Percentiles rank a stretch among this genome's conserved stretches.
Evolutionary conservation across 495 filamentous ascomycete genomes (phyloP).

Genomic region (Ramalina peruviana): DNA sequence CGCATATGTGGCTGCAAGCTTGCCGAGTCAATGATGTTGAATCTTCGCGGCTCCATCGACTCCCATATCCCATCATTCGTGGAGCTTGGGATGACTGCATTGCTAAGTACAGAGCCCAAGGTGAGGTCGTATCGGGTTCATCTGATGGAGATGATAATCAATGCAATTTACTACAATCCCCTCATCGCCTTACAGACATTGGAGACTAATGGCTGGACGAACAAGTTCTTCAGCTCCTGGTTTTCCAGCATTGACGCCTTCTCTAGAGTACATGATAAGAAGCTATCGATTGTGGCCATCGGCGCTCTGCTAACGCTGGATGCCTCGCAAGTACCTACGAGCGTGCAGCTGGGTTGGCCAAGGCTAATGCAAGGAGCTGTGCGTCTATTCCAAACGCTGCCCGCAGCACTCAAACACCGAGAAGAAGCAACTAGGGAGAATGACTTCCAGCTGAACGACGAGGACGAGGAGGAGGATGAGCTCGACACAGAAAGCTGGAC

Average conservation of each 20-base stretch:
- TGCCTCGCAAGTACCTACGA: slow-evolving; percentile 64
- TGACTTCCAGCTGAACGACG: slow-evolving; percentile 60
- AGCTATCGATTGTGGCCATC: slow-evolving; percentile 89
- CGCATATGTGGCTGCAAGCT: slow-evolving; percentile 98
- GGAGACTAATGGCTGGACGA: slow-evolving; percentile 90
- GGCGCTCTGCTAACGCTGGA: slow-evolving; percentile 64
- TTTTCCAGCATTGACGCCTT: slow-evolving; percentile 93
- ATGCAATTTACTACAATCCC: slow-evolving; percentile 94
- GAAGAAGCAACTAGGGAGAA: slow-evolving; percentile 85
- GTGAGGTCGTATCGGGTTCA: slow-evolving; percentile 88
- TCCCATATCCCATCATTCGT: slow-evolving; percentile 76
- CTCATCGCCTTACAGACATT: slow-evolving; percentile 66
- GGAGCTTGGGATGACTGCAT: slow-evolving; percentile 70
- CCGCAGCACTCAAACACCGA: slow-evolving; percentile 72
- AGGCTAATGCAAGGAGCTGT: slow-evolving; percentile 83
- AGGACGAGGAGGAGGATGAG: slow-evolving; percentile 47
- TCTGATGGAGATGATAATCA: slow-evolving; percentile 98
- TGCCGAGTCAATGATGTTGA: slow-evolving; percentile 91
- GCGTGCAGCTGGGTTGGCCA: slow-evolving; percentile 94
- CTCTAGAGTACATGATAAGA: slow-evolving; percentile 92
- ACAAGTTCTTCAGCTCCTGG: slow-evolving; percentile 97
- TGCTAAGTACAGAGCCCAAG: slow-evolving; percentile 56
- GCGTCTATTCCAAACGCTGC: slow-evolving; percentile 79
- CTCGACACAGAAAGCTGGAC: slow-evolving; percentile 59
- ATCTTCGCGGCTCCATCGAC: slow-evolving; percentile 81